Evolutionary conservation across 2,329 filamentous ascomycete species (phyloP).

Genomic region (Penicillium italicum): DNA sequence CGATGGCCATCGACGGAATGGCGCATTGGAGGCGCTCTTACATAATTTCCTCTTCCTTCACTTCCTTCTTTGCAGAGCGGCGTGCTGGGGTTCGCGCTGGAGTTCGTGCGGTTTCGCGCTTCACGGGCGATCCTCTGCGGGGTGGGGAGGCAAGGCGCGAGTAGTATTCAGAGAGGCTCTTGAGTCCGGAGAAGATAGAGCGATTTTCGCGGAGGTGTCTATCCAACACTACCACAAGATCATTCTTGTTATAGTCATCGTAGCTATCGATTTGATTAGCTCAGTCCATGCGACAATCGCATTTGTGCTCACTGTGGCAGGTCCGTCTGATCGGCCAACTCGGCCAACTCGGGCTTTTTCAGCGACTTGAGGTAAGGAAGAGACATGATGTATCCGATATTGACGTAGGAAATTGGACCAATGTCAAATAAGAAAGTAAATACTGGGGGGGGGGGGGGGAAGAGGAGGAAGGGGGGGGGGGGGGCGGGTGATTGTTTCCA

Average conservation of each 20-base stretch:
- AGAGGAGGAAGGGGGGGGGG: constrained; percentile 21
- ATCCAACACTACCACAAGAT: constrained; percentile 73
- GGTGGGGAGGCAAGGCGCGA: constrained; percentile 45
- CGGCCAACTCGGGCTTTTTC: constrained; percentile 75
- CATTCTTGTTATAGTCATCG: constrained; percentile 69
- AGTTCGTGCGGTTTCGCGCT: constrained; percentile 43
- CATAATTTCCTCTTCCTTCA: constrained; percentile 40
- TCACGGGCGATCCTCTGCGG: constrained; percentile 46
- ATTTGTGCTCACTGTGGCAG: constrained; percentile 63
- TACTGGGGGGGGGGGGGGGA: constrained; percentile 8
- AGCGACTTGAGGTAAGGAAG: constrained; percentile 75
- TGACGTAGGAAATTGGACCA: constrained; percentile 5
- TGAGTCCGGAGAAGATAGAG: constrained; percentile 59
- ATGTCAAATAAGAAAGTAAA: constrained; percentile 16
- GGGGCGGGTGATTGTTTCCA: constrained; percentile 31
- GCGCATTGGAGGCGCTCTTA: constrained; percentile 19
- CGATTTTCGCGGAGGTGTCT: constrained; percentile 68
- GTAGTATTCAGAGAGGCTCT: constrained; percentile 72
- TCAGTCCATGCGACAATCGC: constrained; percentile 5
- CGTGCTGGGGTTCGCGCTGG: constrained; percentile 33
- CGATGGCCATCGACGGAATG: constrained; percentile 14
- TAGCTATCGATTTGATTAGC: constrained; percentile 49
- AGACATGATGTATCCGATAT: constrained; percentile 51
- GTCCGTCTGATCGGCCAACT: constrained; percentile 68
- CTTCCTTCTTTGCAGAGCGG: constrained; percentile 31